phyloP scores from a whole-genome alignment of 2,329 filamentous ascomycete species.

The Aspergillus sclerotialis region DNA sequence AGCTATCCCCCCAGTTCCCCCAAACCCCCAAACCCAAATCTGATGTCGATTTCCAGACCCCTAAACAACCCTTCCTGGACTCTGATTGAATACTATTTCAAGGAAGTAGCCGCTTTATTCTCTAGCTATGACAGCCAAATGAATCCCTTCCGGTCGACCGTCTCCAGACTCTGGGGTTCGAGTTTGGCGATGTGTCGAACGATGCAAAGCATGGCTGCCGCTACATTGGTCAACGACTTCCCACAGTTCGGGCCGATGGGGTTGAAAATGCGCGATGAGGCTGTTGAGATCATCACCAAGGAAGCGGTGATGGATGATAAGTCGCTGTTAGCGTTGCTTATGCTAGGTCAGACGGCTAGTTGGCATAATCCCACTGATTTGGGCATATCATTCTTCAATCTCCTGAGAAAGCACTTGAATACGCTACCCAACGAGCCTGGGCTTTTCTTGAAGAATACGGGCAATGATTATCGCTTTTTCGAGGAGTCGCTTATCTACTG shows the following conservation, averaged over 20 bases:
- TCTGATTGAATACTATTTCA: conserved; percentile 58
- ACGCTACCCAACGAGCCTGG: conserved; percentile 21
- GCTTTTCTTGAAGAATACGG: conserved; percentile 4
- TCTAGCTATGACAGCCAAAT: conserved; percentile 58
- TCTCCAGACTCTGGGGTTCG: conserved; percentile 52
- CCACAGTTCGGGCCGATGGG: conserved; percentile 47
- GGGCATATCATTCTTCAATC: conserved; percentile 46
- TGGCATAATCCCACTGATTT: conserved; percentile 54
- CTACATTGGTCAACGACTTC: conserved; percentile 53
- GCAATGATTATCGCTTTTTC: conserved; percentile 47
- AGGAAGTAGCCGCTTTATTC: conserved; percentile 54
- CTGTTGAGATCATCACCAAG: conserved; percentile 44
- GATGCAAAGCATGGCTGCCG: conserved; percentile 59
- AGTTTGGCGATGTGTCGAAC: conserved; percentile 54
- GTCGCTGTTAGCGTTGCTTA: conserved; percentile 50
- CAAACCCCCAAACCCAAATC: conserved; percentile 15
- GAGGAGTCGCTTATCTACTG: conserved; percentile 52
- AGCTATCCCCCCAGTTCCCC: conserved; percentile 22
- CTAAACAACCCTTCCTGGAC: conserved; percentile 47
- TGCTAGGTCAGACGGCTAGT: conserved; percentile 53
- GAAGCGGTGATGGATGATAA: conserved; percentile 46
- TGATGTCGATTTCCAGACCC: conserved; percentile 31
- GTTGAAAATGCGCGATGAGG: conserved; percentile 46
- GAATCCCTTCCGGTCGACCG: conserved; percentile 55
- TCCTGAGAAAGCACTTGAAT: conserved; percentile 36